Evolutionary conservation across 2,329 filamentous ascomycete species (phyloP).

Genomic region (Phyllosticta paracitricarpa): DNA sequence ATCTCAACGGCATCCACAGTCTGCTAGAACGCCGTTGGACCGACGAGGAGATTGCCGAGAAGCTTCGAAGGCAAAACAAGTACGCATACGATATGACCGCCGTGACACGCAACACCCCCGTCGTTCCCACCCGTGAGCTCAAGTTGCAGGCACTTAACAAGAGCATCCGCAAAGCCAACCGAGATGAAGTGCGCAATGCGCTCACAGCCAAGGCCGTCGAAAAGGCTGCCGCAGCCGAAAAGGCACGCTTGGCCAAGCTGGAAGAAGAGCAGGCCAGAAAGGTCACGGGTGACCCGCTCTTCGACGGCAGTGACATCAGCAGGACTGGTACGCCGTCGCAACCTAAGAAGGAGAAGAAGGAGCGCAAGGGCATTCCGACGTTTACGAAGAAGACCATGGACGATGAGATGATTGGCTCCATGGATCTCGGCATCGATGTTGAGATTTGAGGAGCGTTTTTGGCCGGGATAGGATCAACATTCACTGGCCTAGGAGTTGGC

Average conservation of each 20-base stretch:
- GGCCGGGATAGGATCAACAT: neutral
- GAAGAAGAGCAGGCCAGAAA: slow-evolving; percentile 48
- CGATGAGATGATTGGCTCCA: slow-evolving; percentile 80
- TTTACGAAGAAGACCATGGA: slow-evolving; percentile 72
- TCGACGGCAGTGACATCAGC: slow-evolving; percentile 36
- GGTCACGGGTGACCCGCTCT: slow-evolving; percentile 39
- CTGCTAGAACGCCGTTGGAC: slow-evolving; percentile 75
- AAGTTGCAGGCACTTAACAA: slow-evolving; percentile 74
- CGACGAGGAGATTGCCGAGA: slow-evolving; percentile 69
- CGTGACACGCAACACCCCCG: slow-evolving; percentile 45
- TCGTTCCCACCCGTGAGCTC: slow-evolving; percentile 52
- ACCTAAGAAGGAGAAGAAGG: slow-evolving; percentile 40
- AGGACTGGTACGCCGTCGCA: slow-evolving; percentile 40
- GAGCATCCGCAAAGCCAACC: slow-evolving; percentile 73
- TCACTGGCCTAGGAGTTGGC: too few relatives aligned
- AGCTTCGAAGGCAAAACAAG: slow-evolving; percentile 57
- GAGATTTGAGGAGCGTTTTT: slow-evolving; percentile 51
- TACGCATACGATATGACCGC: slow-evolving; percentile 53
- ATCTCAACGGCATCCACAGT: slow-evolving; percentile 70
- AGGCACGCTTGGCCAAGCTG: slow-evolving; percentile 24
- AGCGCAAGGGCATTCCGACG: slow-evolving; percentile 48
- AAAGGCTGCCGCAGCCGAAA: slow-evolving; percentile 31
- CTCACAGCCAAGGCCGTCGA: slow-evolving; percentile 51
- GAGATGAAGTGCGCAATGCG: slow-evolving; percentile 83
- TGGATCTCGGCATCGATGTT: slow-evolving; percentile 88